Evolutionary conservation across 192 early-diverging fungal genomes (phyloP), one percentile per base, ranked within the genome.

Genomic region (Chytriomyces sp.): DNA sequence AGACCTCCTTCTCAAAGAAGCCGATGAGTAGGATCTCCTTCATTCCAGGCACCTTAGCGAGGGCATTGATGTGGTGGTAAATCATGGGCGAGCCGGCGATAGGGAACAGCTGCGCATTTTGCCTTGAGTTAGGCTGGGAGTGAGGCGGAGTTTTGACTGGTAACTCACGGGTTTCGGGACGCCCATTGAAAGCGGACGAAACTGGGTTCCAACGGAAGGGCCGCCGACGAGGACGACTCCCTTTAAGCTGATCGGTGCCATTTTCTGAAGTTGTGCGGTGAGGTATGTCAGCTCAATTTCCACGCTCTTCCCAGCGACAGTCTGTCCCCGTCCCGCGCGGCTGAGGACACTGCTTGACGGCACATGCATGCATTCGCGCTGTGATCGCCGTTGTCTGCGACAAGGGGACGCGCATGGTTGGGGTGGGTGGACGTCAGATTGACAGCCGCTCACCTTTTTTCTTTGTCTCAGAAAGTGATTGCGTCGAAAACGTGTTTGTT

Each of bases 191-290:
- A 99, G 84, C 12, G 97, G 97, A 40, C 97, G 89, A 89, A 99
- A 99, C 62, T 95, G 91, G 19, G 97, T 99, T 41, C 93, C 97
- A 65, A 96, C 90, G 37, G 95, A 97, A 39, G 96, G 96, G 4
- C 97, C 97, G 76, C 97, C 97, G 60, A 99, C 97, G 55, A 99
- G 89, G 76, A 99, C 92, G 73, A 98, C 89, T 25, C 94, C 96
- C 82, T 98, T 96, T 78, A 88, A 62, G 55, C 12, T 19, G 55
- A 57, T 17, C n/a, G 55, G 55, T 12, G 55, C 44, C 44, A 49
- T 49, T 14, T n/a, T 49, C 2, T 3, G 14, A 22, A 14, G 44
- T 49, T 2, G 14, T 49, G 44, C 17, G 44, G 14, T 49, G n/a
- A n/a, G n/a, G n/a, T n/a, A n/a, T n/a, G n/a, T n/a, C n/a, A n/a